Conservation (phyloP, 345 rosid genomes). For the Erodium maritimum region DNA sequence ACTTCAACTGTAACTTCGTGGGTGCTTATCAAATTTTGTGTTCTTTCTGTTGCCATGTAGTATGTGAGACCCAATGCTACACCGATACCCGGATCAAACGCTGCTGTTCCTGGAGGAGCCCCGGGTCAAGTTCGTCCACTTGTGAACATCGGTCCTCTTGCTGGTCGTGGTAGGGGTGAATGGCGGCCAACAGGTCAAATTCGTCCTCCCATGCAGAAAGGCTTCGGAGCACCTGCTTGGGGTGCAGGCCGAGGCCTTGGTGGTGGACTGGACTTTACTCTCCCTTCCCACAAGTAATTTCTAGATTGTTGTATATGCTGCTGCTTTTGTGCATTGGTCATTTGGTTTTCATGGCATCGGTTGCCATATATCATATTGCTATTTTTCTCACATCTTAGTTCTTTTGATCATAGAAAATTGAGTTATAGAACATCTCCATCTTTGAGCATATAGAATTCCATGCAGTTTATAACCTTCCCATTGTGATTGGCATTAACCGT, state of each 20-base stretch:
- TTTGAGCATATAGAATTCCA: background rate
- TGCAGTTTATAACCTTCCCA: too few relatives aligned
- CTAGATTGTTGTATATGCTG: constrained; percentile 8
- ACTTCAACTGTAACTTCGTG: constrained; percentile 11
- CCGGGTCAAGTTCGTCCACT: constrained; percentile 79
- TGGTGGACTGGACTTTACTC: constrained; percentile 79
- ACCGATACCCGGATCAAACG: constrained; percentile 55
- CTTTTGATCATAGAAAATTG: background rate
- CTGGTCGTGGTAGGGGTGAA: constrained; percentile 95
- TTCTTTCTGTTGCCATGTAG: constrained; percentile 41
- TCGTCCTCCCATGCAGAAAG: constrained; percentile 62
- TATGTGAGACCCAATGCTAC: constrained; percentile 96
- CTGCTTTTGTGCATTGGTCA: background rate
- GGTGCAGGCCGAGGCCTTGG: constrained; percentile 76
- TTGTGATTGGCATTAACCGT: background rate
- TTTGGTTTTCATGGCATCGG: background rate
- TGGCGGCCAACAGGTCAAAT: constrained; percentile 75
- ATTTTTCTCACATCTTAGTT: background rate
- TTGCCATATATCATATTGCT: background rate
- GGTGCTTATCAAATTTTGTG: constrained; percentile 9
- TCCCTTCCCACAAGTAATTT: constrained; percentile 95
- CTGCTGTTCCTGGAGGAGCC: constrained; percentile 39
- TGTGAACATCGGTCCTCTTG: constrained; percentile 37
- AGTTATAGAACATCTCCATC: background rate
- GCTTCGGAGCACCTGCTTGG: constrained; percentile 48